These are phyloP conservation scores for Venustampulla echinocandica DNA, from an alignment of 495 filamentous ascomycete genomes.

Conservation along the genomic window DNA sequence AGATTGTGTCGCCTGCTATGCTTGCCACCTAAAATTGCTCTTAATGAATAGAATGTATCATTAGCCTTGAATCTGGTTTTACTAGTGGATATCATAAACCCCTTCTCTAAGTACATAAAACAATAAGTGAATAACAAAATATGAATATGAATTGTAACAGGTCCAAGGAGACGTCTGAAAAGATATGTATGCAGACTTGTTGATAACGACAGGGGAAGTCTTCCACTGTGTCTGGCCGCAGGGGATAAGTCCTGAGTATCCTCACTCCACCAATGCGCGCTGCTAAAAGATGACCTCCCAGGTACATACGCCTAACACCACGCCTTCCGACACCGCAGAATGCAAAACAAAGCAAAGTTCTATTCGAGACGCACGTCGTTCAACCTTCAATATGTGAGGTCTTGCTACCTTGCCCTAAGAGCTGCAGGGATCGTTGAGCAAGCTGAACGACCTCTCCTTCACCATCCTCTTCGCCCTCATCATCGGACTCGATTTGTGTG, in stretches of 20 bases:
- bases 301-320: conserved; percentile 23
- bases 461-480: conserved; percentile 72
- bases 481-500: conserved; percentile 83
- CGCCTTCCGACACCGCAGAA: conserved; percentile 16
- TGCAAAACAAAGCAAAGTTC: conserved; percentile 20
- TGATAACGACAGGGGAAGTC: too few species aligned
- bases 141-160: conserved; percentile 19
- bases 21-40: too few species aligned
- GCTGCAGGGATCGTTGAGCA: conserved; percentile 79
- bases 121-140: conserved; percentile 10
- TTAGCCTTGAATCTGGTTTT: neutral
- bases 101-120: conserved; percentile 27
- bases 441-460: conserved; percentile 90
- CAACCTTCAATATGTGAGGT: conserved; percentile 46
- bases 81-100: conserved; percentile 22
- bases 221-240: too few species aligned
- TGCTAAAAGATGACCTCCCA: conserved; percentile 16
- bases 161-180: conserved; percentile 16
- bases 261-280: conserved; percentile 23
- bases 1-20: too few species aligned
- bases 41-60: neutral
- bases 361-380: conserved; percentile 9
- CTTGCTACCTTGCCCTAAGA: conserved; percentile 57
- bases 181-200: too few species aligned
- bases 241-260: too few species aligned